Evolutionary conservation across 2,329 filamentous ascomycete genomes (phyloP).

Genomic region (Aspergillus fumigatiaffinis): DNA sequence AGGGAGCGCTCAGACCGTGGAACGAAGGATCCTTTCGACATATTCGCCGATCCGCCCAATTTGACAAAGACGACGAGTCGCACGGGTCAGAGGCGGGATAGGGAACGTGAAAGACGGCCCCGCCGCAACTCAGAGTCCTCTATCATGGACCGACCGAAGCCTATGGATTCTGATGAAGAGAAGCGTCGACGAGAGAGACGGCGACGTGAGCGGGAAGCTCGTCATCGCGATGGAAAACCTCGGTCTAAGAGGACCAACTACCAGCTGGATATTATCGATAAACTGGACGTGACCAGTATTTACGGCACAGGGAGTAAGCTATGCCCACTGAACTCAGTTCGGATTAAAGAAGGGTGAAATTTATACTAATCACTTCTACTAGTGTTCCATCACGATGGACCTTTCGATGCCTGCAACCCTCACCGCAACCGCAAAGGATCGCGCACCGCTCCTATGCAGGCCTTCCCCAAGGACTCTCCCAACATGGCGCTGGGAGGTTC

Average conservation of each 20-base stretch:
- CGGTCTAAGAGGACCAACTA: slow-evolving; percentile 39
- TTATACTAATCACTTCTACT: slow-evolving; percentile 6
- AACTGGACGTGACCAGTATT: slow-evolving; percentile 92
- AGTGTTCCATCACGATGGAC: slow-evolving; percentile 98
- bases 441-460: slow-evolving; percentile 86
- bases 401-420: slow-evolving; percentile 93
- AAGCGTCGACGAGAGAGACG: slow-evolving; percentile 47
- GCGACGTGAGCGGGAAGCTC: slow-evolving; percentile 48
- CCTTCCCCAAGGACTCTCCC: slow-evolving; percentile 85
- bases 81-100: slow-evolving; percentile 32
- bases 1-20: slow-evolving; percentile 23
- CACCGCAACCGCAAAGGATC: slow-evolving; percentile 84
- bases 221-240: slow-evolving; percentile 38
- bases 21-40: slow-evolving; percentile 40
- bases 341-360: neutral
- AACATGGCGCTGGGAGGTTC: slow-evolving; percentile 90
- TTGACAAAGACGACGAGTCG: slow-evolving; percentile 20
- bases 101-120: slow-evolving; percentile 39
- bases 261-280: slow-evolving; percentile 83
- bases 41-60: slow-evolving; percentile 45
- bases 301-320: slow-evolving; percentile 82
- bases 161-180: slow-evolving; percentile 48
- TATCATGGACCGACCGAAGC: slow-evolving; percentile 50
- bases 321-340: slow-evolving; percentile 20
- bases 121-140: slow-evolving; percentile 64